phyloP scores from a whole-genome alignment of 83 land plant genomes.

The Thuja plicata region DNA sequence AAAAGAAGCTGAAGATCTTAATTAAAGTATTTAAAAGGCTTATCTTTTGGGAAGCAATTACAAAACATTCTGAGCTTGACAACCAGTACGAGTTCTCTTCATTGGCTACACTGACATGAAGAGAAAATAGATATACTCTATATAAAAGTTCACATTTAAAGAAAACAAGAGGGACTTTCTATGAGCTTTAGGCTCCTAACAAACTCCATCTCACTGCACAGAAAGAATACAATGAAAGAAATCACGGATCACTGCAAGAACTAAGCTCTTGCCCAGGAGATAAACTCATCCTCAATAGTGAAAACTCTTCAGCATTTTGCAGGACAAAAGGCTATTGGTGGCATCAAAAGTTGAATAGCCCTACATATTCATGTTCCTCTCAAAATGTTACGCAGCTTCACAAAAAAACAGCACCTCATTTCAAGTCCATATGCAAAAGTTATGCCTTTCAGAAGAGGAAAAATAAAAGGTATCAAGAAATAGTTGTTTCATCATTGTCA shows the following conservation, averaged over 20 bases:
- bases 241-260: background rate
- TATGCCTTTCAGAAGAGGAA: no score
- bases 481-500: no score
- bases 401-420: no score
- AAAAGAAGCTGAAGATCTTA: background rate
- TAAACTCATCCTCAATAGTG: background rate
- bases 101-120: background rate
- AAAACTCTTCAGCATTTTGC: background rate
- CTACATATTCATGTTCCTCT: no score
- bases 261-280: no score
- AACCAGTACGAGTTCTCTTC: background rate
- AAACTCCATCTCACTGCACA: background rate
- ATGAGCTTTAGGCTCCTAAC: background rate
- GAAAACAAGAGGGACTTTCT: background rate
- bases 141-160: background rate
- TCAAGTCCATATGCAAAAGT: no score
- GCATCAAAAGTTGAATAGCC: no score
- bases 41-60: background rate
- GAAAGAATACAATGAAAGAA: background rate
- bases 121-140: background rate
- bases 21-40: background rate
- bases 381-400: no score
- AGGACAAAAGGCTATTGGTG: background rate
- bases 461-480: no score
- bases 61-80: background rate